Conservation (phyloP, 2,329 filamentous ascomycete species). For the Trichophyton schoenleinii region DNA sequence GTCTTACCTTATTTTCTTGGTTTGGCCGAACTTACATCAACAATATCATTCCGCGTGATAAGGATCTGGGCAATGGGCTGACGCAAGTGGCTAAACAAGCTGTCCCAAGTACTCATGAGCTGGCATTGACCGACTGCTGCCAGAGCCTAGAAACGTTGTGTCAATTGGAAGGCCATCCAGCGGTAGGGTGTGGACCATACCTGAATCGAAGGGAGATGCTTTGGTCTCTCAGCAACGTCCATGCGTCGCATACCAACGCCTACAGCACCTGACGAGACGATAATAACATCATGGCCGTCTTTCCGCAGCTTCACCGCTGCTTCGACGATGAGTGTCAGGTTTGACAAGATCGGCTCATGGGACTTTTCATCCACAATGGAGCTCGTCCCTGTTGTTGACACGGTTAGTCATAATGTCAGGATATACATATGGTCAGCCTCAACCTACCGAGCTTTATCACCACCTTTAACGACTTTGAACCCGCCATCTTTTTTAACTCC, state of each 20-base stretch:
- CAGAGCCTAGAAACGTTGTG: constrained; percentile 47
- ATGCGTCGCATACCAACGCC: constrained; percentile 84
- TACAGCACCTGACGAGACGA: constrained; percentile 94
- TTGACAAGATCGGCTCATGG: constrained; percentile 84
- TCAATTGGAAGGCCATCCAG: not conserved
- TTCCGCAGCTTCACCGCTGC: constrained; percentile 76
- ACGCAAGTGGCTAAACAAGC: constrained; percentile 71
- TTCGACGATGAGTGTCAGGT: constrained; percentile 83
- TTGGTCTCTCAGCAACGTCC: constrained; percentile 75
- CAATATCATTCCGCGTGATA: constrained; percentile 89
- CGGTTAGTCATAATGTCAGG: constrained; percentile 6
- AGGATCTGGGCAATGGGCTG: constrained; percentile 93
- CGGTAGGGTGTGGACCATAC: constrained; percentile 27
- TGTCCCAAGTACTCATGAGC: constrained; percentile 91
- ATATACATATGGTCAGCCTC: not conserved
- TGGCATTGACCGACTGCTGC: constrained; percentile 94
- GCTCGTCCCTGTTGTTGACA: constrained; percentile 59
- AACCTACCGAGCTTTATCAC: constrained; percentile 73
- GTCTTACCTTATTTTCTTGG: not conserved
- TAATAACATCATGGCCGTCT: constrained; percentile 86
- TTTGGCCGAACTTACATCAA: constrained; percentile 51
- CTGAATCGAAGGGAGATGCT: constrained; percentile 80
- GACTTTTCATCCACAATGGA: constrained; percentile 97
- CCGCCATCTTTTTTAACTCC: constrained; percentile 43
- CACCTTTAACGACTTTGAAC: constrained; percentile 54